Percentiles rank a stretch among this genome's conserved stretches.
phyloP scores from a whole-genome alignment of 1,284 basidiomycete genomes.

The Sporisorium iseilematis-ciliati region DNA sequence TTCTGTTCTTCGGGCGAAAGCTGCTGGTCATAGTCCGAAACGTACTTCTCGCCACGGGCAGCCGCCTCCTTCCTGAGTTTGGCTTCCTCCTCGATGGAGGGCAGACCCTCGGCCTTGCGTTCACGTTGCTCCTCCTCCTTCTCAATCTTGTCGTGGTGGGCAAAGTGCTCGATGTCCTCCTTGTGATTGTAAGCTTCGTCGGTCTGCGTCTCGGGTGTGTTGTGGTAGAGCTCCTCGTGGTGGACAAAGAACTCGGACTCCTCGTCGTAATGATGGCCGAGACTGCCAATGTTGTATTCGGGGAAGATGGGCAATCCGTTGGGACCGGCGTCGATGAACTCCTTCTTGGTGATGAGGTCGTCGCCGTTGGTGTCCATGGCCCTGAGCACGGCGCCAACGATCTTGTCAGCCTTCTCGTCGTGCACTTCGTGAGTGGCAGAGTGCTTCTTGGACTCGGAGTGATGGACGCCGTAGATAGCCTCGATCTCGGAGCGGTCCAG shows the following conservation, averaged over 20 bases:
- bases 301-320: conserved; percentile 83
- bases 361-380: conserved; percentile 84
- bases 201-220: conserved; percentile 93
- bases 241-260: conserved; percentile 70
- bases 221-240: conserved; percentile 84
- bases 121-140: conserved; percentile 84
- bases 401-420: conserved; percentile 83
- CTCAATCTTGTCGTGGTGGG: conserved; percentile 89
- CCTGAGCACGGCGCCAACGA: conserved; percentile 82
- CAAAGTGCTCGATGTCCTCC: conserved; percentile 80
- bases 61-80: conserved; percentile 53
- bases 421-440: conserved; percentile 83
- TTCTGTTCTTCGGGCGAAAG: conserved; percentile 54
- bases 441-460: conserved; percentile 88
- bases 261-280: conserved; percentile 88
- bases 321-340: conserved; percentile 83
- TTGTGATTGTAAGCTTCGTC: conserved; percentile 93
- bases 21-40: conserved; percentile 65
- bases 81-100: conserved; percentile 70
- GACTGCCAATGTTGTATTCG: conserved; percentile 72
- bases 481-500: conserved; percentile 71
- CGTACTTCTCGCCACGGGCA: conserved; percentile 60
- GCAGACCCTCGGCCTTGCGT: conserved; percentile 83
- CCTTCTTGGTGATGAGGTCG: conserved; percentile 81
- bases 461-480: conserved; percentile 83